These are phyloP conservation scores for Nakaseomyces kungkrabaensis DNA, from an alignment of 1,139 yeast genomes.

Conservation along the genomic window DNA sequence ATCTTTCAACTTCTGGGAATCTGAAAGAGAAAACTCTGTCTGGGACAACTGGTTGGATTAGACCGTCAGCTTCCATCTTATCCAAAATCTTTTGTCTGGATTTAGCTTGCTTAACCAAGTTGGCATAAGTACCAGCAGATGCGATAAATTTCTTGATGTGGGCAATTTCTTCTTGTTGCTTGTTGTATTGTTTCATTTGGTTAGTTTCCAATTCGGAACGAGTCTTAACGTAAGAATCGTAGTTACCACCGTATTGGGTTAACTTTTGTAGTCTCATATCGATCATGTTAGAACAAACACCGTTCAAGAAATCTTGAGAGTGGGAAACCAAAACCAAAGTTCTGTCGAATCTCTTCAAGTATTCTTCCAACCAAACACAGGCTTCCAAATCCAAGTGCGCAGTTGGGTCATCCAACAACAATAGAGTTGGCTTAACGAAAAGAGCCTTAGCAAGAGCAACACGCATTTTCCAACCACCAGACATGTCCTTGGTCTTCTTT, in stretches of 20 bases:
- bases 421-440: slow-evolving; percentile 78
- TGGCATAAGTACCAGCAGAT: slow-evolving; percentile 99
- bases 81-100: slow-evolving; percentile 98
- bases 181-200: slow-evolving; percentile 94
- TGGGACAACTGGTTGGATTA: slow-evolving; percentile 83
- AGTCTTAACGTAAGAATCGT: slow-evolving; percentile 92
- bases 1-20: slow-evolving; percentile 92
- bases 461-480: slow-evolving; percentile 91
- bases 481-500: slow-evolving; percentile 94
- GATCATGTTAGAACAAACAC: slow-evolving; percentile 96
- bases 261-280: slow-evolving; percentile 79
- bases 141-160: slow-evolving; percentile 98
- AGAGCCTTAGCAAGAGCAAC: slow-evolving; percentile 68
- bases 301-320: slow-evolving; percentile 98
- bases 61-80: slow-evolving; percentile 99
- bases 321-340: slow-evolving; percentile 92
- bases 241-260: slow-evolving; percentile 90
- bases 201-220: slow-evolving; percentile 89
- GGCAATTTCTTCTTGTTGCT: slow-evolving; percentile 97
- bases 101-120: slow-evolving; percentile 96
- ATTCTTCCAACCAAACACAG: slow-evolving; percentile 99
- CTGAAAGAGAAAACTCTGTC: slow-evolving; percentile 90
- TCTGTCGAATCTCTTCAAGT: slow-evolving; percentile 86
- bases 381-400: slow-evolving; percentile 99
- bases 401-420: slow-evolving; percentile 93